Evolutionary conservation across 1,284 basidiomycete species (phyloP).

Genomic region (Fereydounia khargensis): DNA sequence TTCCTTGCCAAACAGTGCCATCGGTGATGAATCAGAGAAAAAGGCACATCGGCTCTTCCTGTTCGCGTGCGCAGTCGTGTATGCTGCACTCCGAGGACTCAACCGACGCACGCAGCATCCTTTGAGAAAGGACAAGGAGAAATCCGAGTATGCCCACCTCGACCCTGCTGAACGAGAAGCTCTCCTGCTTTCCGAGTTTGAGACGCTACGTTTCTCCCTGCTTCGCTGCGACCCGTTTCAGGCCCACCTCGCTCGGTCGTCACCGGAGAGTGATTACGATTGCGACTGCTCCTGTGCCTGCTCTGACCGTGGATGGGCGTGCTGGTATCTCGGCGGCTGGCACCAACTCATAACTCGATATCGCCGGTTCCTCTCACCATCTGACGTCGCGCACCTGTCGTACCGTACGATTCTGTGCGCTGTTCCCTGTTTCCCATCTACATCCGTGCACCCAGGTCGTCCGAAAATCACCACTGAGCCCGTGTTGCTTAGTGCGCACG

Average conservation of each 20-base stretch:
- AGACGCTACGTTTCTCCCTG: neutral
- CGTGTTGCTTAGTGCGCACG: neutral
- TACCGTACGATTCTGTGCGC: neutral
- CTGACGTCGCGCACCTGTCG: neutral
- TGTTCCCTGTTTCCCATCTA: neutral
- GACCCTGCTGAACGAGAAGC: neutral
- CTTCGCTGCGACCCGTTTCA: neutral
- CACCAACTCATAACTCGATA: neutral
- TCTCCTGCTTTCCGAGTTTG: neutral
- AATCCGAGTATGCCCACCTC: neutral
- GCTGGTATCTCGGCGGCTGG: neutral
- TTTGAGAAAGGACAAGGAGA: neutral
- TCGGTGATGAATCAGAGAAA: neutral
- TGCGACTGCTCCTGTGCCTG: neutral
- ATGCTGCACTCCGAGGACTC: neutral
- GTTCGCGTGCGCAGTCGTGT: neutral
- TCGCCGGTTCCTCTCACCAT: neutral
- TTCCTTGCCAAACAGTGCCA: neutral
- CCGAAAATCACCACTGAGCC: neutral
- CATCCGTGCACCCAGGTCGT: too few species aligned
- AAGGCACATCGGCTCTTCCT: neutral
- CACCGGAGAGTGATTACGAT: neutral
- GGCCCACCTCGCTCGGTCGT: neutral
- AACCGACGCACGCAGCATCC: neutral
- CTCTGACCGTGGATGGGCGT: neutral